These are phyloP conservation scores for Euphorbia celastroides DNA, from an alignment of 441 rosid genomes.

Conservation along the genomic window DNA sequence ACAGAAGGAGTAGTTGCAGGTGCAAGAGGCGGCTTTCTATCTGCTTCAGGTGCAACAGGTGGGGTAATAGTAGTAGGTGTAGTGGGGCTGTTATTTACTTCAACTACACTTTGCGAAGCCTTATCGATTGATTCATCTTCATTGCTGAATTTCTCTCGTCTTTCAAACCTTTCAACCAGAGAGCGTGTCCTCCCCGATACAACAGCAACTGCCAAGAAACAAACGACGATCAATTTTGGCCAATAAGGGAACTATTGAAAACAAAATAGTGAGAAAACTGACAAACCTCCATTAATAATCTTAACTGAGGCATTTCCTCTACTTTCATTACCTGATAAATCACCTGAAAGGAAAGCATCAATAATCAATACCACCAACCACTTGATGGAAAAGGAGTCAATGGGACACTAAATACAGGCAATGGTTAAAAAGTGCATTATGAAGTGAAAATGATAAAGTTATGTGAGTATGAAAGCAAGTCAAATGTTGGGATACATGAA, in stretches of 20 bases:
- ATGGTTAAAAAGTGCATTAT: background rate
- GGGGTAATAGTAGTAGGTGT: slow-evolving; percentile 2
- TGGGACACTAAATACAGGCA: background rate
- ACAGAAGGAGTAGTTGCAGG: background rate
- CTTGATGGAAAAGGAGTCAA: background rate
- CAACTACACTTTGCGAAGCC: slow-evolving; percentile 10
- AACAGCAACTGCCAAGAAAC: slow-evolving; percentile 66
- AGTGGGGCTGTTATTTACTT: background rate
- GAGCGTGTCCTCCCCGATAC: slow-evolving; percentile 87
- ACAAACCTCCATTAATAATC: slow-evolving; percentile 87
- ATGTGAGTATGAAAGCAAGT: background rate
- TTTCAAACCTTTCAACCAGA: slow-evolving; percentile 92
- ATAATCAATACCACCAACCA: slow-evolving; percentile 8
- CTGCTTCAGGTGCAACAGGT: slow-evolving; percentile 13
- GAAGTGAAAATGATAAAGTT: background rate
- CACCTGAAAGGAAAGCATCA: slow-evolving; percentile 38
- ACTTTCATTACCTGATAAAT: slow-evolving; percentile 27
- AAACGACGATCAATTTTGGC: slow-evolving; percentile 17
- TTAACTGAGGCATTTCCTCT: slow-evolving; percentile 44
- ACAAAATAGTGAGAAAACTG: slow-evolving; percentile 19
- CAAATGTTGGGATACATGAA: background rate
- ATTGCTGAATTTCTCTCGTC: slow-evolving; percentile 42
- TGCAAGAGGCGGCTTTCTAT: slow-evolving; percentile 3
- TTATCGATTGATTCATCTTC: slow-evolving; percentile 25
- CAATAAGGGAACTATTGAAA: slow-evolving; percentile 10